Conservation (phyloP, 1,284 basidiomycete genomes). For the Irpex sp. region DNA sequence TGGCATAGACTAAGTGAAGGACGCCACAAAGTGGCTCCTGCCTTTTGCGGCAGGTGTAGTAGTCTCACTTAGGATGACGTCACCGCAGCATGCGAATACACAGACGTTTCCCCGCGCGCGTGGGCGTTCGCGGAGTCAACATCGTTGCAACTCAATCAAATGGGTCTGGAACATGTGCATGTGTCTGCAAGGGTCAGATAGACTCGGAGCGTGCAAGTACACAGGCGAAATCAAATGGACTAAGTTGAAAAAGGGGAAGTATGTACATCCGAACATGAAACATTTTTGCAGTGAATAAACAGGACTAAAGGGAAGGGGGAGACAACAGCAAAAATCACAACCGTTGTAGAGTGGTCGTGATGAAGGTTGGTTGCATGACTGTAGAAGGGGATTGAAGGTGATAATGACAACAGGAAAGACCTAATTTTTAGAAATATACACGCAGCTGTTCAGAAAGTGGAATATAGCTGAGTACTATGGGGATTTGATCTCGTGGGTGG, state of each 20-base stretch:
- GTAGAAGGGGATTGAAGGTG: not conserved
- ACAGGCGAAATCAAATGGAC: not conserved
- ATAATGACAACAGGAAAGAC: not conserved
- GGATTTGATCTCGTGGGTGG: too few species aligned
- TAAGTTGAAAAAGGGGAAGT: not conserved
- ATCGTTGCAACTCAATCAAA: not conserved
- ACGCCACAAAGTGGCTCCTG: not conserved
- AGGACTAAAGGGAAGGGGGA: not conserved
- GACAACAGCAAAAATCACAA: too few species aligned
- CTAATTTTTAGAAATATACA: not conserved
- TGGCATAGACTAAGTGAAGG: not conserved
- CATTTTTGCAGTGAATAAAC: not conserved
- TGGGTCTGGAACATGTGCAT: not conserved
- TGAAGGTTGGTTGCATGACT: too few species aligned
- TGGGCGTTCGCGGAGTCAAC: not conserved
- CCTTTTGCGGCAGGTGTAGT: not conserved
- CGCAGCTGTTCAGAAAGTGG: not conserved
- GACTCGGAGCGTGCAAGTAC: too few species aligned
- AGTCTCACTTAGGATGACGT: constrained; percentile 5
- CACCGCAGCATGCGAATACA: constrained; percentile 1
- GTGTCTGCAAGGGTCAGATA: not conserved
- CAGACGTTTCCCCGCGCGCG: not conserved
- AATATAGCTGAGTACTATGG: too few species aligned
- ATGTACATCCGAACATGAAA: not conserved
- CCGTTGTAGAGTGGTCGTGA: too few species aligned